Evolutionary conservation across 768 basidiomycete genomes (phyloP), one percentile per base, ranked within the genome.

Genomic region (Trametes villosa): DNA sequence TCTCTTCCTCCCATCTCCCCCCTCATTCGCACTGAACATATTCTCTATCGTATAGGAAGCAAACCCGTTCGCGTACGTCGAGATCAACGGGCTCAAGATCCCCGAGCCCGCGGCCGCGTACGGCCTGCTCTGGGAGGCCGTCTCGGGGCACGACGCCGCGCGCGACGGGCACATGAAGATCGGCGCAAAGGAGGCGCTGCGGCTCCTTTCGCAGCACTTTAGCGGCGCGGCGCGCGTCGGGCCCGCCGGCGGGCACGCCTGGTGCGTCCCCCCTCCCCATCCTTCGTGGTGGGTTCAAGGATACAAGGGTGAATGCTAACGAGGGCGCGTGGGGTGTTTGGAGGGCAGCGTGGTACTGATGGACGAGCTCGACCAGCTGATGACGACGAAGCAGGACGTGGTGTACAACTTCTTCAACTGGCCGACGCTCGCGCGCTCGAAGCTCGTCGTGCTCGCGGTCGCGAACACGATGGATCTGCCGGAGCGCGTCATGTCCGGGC

Each of bases 361-460:
- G 93, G 96, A 99, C 72, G 97, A 99, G 75, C 82, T 99, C 5
- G 97, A 99, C 75, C 97, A 98, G 72, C 82, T 99, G 29, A 86
- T 98, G 67, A 98, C 96, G 1, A 80, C 90, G 18, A 97, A 97
- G 71, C 96, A 99, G 72, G 96, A 99, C 59, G 96, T 99, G 11
- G 91, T 99, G 22, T 99, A 99, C 76, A 98, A 98, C 70, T 98
- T 99, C 76, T 98, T 98, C 82, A 98, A 99, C 72, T 99, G 97
- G 96, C 97, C 97, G 2, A 96, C 95, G 4, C 79, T 97, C 51
- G 81, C 84, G 0, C 87, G 86, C 20, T 95, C 94, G 59, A 92
- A 91, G 72, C 83, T 99, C 6, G 87, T 98, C 52, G 97, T 99
- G 2, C 84, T 99, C 51, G 96, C 97, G 0, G 95, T 99, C 1